Conservation (phyloP, 2,329 filamentous ascomycete genomes). For the Aspergillus texensis region DNA sequence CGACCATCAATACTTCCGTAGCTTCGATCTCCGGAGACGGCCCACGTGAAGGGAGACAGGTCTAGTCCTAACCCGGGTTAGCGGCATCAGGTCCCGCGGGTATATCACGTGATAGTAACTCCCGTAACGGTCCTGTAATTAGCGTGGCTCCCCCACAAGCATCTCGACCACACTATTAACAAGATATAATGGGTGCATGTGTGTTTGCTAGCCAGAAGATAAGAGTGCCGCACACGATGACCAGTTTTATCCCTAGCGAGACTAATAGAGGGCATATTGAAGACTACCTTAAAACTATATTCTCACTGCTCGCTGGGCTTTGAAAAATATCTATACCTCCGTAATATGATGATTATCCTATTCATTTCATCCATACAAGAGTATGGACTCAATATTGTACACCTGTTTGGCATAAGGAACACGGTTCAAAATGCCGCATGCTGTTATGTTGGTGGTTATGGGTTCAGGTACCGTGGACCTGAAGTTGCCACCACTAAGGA, state of each 20-base stretch:
- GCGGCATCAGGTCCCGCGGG: not conserved
- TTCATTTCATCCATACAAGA: not conserved
- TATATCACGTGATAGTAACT: not conserved
- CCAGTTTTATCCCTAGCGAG: not conserved
- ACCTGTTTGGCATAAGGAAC: not conserved
- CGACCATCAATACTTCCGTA: constrained; percentile 12
- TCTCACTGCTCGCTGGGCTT: not conserved
- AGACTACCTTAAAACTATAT: not conserved
- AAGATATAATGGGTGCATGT: not conserved
- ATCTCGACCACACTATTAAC: not conserved
- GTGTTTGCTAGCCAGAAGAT: not conserved
- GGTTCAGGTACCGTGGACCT: not conserved
- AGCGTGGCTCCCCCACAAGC: constrained; percentile 5
- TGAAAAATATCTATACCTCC: not conserved
- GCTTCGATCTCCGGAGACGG: constrained; percentile 17
- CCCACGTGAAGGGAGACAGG: constrained; percentile 23
- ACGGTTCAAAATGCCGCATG: not conserved
- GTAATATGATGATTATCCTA: not conserved
- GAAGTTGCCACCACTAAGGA: not conserved
- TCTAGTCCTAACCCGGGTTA: constrained; percentile 22
- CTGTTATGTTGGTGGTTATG: not conserved
- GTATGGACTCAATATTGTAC: not conserved
- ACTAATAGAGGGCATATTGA: not conserved
- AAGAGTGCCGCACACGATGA: not conserved
- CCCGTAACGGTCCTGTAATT: constrained; percentile 12